Base-by-base conservation (phyloP, 331 rosid genomes). In the Phaseolus coccineus region DNA sequence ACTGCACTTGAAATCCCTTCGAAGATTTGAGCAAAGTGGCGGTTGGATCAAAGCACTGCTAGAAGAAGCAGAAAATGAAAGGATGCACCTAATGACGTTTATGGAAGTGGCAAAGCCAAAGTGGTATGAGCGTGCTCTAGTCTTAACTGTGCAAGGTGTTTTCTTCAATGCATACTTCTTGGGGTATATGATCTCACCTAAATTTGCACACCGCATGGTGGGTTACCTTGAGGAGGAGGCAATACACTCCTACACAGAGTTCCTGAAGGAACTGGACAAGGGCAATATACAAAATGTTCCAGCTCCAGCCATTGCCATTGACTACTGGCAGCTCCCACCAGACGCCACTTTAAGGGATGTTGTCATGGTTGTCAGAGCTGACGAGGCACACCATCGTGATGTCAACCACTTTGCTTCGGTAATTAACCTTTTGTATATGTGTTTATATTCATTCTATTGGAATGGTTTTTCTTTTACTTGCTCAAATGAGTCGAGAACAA, bases 141-240 rank as follows among this genome's bases (percentile, higher is more conserved):
- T 94, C n/a, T 62, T 94, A 44, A 35, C 94, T 1, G 98, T 92
- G 58, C 98, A 94, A 80, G 97, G 91, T 9, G 89, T 94, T 28
- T 89, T 92, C 91, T 90, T 92, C 88, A 94, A 94, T 52, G 95
- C 96, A 11, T 94, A 89, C 89, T 89, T 94, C 77, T 71, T 89
- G 63, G 91, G 92, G 16, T 94, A 94, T 61, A 0, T 92, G 75
- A 6, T 87, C 4, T 94, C 97, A 1, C 98, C 97, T 1, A 94
- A 94, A 63, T 85, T 94, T 19, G 97, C 97, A 0, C 98, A 94
- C 75, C 91, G 95, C 51, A 68, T 94, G 91, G 97, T 91, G 51
- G 98, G 98, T 1, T 92, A 94, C 84, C 91, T 94, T 37, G 97
- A 94, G 72, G 98, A 94, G 78, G 98, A 92, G 42, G 98, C 97